Base-by-base conservation (phyloP, 352 stramenopile genomes). In the Globisporangium megalacanthum region DNA sequence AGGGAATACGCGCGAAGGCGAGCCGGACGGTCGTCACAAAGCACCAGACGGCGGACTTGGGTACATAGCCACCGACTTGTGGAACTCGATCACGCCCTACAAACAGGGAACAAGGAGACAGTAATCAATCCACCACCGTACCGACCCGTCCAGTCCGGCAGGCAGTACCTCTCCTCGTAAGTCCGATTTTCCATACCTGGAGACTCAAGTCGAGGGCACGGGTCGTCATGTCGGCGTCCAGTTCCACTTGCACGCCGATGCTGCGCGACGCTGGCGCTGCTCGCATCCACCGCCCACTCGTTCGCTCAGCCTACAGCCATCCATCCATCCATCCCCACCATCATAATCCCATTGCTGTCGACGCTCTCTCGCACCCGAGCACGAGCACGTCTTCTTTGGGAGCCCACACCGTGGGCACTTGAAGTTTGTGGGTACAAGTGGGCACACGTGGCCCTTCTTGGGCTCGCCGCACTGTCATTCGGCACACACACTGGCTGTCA, bases 371-470 rank as follows among this genome's bases (percentile, higher is more conserved):
- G 53, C 49, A 91, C 80, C 78, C 52, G 69, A 68, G 53, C 84
- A 94, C 0, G 72, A 78, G 51, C 84, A 94, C 0, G 79, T 76
- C 45, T 89, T 90, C 64, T 92, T 94, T 10, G 78, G 66, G 13
- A 89, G 60, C 6, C 84, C 82, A 29, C 84, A 94, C 37, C 83
- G 77, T 41, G 65, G 72, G 57, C 83, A 94, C 59, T 94, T 94
- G 60, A 85, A 94, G 58, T 92, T 92, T 3, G 81, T 77, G 15
- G 82, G 82, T 50, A 92, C 80, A 20, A 92, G 69, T 6, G 84
- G 82, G 66, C 84, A 94, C 52, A 94, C 84, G 52, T 94, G 84
- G 9, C 84, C 84, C 58, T 92, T 94, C 72, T 94, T 94, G 3
- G 84, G 84, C 57, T 92, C 84, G 29, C 84, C 84, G 65, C 84